Percentiles rank a stretch among this genome's conserved stretches.
phyloP scores from a whole-genome alignment of 2,329 filamentous ascomycete species.

The Tolypocladium sp. region DNA sequence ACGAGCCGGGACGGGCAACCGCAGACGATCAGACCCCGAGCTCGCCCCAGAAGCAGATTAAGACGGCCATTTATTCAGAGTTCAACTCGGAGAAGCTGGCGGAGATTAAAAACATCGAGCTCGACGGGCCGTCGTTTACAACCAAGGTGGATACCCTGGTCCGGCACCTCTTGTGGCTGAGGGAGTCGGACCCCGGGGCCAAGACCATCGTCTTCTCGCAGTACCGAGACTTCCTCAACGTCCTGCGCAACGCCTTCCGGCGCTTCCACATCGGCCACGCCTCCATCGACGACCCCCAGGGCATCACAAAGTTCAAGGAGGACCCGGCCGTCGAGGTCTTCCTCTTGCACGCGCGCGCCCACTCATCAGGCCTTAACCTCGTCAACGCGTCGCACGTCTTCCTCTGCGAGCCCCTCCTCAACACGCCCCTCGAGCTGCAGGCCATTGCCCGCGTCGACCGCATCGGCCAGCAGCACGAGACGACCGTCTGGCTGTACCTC shows the following conservation, averaged over 20 bases:
- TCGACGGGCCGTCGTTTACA: conserved; percentile 66
- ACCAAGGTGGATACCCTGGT: conserved; percentile 83
- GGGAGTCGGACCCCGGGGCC: conserved; percentile 72
- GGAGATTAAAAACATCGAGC: conserved; percentile 74
- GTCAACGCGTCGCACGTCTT: conserved; percentile 93
- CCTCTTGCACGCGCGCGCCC: conserved; percentile 78
- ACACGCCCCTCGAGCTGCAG: conserved; percentile 88
- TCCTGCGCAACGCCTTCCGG: conserved; percentile 61
- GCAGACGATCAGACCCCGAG: conserved; percentile 2
- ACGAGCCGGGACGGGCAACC: conserved; percentile 1
- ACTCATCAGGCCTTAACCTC: conserved; percentile 82
- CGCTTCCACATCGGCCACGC: conserved; percentile 65
- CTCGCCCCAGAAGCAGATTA: conserved; percentile 9
- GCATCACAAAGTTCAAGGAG: conserved; percentile 67
- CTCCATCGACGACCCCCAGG: conserved; percentile 58
- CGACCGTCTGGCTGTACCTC: conserved; percentile 92
- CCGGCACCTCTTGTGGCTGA: conserved; percentile 77
- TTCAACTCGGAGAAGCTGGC: conserved; percentile 63
- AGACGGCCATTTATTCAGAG: conserved; percentile 61
- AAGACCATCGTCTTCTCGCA: conserved; percentile 96
- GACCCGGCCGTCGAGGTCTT: conserved; percentile 73
- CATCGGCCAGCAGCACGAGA: conserved; percentile 81
- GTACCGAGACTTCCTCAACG: conserved; percentile 66
- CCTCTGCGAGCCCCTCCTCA: conserved; percentile 86
- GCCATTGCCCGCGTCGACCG: conserved; percentile 91